phyloP scores from a whole-genome alignment of 352 stramenopile species.

The Vaucheria bursata region DNA sequence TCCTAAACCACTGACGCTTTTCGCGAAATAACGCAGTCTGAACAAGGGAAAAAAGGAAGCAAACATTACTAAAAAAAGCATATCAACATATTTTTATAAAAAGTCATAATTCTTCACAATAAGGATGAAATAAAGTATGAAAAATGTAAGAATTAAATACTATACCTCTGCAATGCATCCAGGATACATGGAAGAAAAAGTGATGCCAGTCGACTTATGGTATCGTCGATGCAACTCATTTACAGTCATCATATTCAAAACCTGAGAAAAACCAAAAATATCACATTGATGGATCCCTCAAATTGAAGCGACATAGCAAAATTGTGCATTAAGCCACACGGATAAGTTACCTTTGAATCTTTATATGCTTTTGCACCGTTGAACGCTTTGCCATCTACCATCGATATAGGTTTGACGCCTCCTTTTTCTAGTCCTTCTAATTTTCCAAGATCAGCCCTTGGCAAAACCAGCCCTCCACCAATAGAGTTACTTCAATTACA shows the following conservation, averaged over 20 bases:
- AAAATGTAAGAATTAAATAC: too few species aligned
- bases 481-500: slow-evolving; percentile 64
- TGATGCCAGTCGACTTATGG: slow-evolving; percentile 60
- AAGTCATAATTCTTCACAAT: too few species aligned
- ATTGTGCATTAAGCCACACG: too few species aligned
- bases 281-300: too few species aligned
- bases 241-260: slow-evolving; percentile 74
- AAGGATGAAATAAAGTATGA: too few species aligned
- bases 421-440: slow-evolving; percentile 55
- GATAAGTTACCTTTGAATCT: slow-evolving; percentile 62
- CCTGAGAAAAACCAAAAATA: too few species aligned
- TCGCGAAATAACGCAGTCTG: slow-evolving; percentile 61
- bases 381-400: slow-evolving; percentile 69
- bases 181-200: slow-evolving; percentile 68
- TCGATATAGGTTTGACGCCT: slow-evolving; percentile 49
- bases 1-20: slow-evolving; percentile 71
- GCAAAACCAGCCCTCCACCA: slow-evolving; percentile 58
- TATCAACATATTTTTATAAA: too few species aligned
- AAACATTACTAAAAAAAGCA: not conserved
- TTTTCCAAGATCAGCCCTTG: slow-evolving; percentile 63
- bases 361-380: slow-evolving; percentile 78
- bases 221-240: slow-evolving; percentile 67
- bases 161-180: slow-evolving; percentile 73
- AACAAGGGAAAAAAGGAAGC: not conserved
- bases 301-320: too few species aligned